Conservation (phyloP, 768 basidiomycete genomes). For the Crassisporium funariophilum region DNA sequence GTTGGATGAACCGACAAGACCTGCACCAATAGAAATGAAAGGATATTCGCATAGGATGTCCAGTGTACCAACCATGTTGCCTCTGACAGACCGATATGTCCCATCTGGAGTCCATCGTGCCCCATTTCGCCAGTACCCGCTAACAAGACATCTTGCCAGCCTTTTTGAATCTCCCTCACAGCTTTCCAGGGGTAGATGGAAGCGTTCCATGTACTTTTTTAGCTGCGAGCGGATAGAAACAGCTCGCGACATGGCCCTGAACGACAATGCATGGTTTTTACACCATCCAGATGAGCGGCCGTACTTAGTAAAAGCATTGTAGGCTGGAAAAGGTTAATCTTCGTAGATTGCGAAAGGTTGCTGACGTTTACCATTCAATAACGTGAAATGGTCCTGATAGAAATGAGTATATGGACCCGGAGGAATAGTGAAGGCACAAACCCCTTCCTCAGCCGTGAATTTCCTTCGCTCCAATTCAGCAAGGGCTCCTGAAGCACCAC, state of each 20-base stretch:
- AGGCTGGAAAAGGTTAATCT: slow-evolving; percentile 51
- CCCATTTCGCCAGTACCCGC: slow-evolving; percentile 93
- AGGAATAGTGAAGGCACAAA: slow-evolving; percentile 33
- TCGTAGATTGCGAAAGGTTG: not conserved
- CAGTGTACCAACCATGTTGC: slow-evolving; percentile 63
- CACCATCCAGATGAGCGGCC: slow-evolving; percentile 92
- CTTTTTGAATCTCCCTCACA: slow-evolving; percentile 88
- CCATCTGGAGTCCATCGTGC: slow-evolving; percentile 92
- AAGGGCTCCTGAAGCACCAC: slow-evolving; percentile 78
- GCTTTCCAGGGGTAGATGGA: slow-evolving; percentile 77
- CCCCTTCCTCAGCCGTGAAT: slow-evolving; percentile 98
- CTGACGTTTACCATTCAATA: slow-evolving; percentile 74
- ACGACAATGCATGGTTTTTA: slow-evolving; percentile 88
- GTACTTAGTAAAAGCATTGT: slow-evolving; percentile 88
- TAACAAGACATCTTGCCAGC: slow-evolving; percentile 85
- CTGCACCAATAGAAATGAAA: slow-evolving; percentile 38
- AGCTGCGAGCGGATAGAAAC: slow-evolving; percentile 95
- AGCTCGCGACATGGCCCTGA: slow-evolving; percentile 90
- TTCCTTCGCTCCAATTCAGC: slow-evolving; percentile 93
- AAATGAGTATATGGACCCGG: not conserved
- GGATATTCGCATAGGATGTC: not conserved
- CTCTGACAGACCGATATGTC: slow-evolving; percentile 87
- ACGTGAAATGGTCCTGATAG: slow-evolving; percentile 86
- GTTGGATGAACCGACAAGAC: slow-evolving; percentile 89
- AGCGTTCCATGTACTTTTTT: slow-evolving; percentile 92